Conservation (phyloP, 2,329 filamentous ascomycete genomes). For the Dendrostoma leiphaemia region DNA sequence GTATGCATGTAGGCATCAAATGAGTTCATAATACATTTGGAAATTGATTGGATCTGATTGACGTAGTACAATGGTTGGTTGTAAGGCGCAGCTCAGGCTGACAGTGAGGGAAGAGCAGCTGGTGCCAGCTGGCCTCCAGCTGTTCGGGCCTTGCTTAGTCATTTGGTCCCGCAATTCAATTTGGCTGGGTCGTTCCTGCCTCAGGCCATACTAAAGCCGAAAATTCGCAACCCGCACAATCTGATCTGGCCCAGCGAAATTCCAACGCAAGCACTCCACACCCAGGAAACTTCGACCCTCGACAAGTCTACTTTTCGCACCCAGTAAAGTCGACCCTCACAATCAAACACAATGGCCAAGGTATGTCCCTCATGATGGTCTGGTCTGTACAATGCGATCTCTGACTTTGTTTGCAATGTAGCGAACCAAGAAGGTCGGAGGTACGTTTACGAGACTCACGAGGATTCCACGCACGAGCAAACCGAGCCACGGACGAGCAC, state of each 20-base stretch:
- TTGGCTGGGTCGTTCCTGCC: slow-evolving; percentile 6
- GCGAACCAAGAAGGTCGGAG: slow-evolving; percentile 81
- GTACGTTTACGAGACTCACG: slow-evolving; percentile 16
- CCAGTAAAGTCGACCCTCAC: slow-evolving; percentile 19
- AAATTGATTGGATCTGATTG: background rate
- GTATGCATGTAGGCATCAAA: background rate
- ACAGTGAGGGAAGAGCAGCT: no score
- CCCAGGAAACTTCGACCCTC: slow-evolving; percentile 9
- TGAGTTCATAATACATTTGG: background rate
- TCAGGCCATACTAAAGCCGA: slow-evolving; percentile 13
- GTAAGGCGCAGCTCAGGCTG: background rate
- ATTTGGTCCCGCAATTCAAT: background rate
- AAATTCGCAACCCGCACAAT: slow-evolving; percentile 16
- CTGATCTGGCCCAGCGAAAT: slow-evolving; percentile 14
- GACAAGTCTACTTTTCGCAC: slow-evolving; percentile 17
- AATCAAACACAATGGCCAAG: slow-evolving; percentile 20
- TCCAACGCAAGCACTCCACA: slow-evolving; percentile 10
- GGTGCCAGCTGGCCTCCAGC: background rate
- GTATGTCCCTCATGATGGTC: slow-evolving; percentile 1
- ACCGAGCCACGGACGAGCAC: slow-evolving; percentile 16
- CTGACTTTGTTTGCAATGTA: slow-evolving; percentile 2
- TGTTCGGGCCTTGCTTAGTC: background rate
- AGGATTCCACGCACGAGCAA: background rate
- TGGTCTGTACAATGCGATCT: background rate
- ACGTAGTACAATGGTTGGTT: background rate